These are phyloP conservation scores for Raffaelea arxii DNA, from an alignment of 2,329 filamentous ascomycete genomes.

Conservation along the genomic window DNA sequence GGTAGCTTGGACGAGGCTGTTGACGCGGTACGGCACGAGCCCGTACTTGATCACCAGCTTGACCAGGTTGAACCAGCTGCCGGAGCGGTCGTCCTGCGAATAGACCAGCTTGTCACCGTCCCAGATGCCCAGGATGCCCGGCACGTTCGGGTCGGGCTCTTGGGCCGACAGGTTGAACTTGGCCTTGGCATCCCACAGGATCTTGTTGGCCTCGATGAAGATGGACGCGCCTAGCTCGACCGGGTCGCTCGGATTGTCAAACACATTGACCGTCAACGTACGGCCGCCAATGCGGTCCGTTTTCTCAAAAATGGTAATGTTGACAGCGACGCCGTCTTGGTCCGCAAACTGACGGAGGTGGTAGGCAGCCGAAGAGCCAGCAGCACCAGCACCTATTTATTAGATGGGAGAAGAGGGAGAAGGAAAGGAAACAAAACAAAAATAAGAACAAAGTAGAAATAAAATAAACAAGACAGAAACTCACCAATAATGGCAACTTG, in stretches of 20 bases:
- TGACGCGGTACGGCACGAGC: conserved; percentile 61
- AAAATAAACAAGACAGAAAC: no score
- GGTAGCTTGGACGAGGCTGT: conserved; percentile 60
- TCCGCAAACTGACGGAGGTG: conserved; percentile 64
- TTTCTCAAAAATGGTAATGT: conserved; percentile 85
- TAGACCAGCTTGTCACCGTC: conserved; percentile 69
- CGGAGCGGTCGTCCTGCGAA: conserved; percentile 45
- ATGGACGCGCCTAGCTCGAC: conserved; percentile 88
- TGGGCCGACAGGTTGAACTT: conserved; percentile 58
- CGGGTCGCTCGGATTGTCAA: conserved; percentile 53
- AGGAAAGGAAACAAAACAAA: neutral
- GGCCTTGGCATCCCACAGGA: conserved; percentile 63
- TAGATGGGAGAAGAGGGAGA: neutral
- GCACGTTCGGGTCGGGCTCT: conserved; percentile 34
- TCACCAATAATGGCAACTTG: no score
- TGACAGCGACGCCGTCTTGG: conserved; percentile 48
- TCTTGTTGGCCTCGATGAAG: conserved; percentile 77
- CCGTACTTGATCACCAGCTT: conserved; percentile 85
- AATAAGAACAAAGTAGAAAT: neutral
- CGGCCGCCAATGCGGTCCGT: conserved; percentile 72
- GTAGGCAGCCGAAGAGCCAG: conserved; percentile 79
- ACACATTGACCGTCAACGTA: conserved; percentile 73
- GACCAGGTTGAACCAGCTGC: conserved; percentile 69
- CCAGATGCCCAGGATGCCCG: conserved; percentile 67
- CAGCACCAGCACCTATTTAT: conserved; percentile 82